Evolutionary conservation across 768 basidiomycete genomes (phyloP), one percentile per base, ranked within the genome.

Genomic region (Cystobasidium tubakii): DNA sequence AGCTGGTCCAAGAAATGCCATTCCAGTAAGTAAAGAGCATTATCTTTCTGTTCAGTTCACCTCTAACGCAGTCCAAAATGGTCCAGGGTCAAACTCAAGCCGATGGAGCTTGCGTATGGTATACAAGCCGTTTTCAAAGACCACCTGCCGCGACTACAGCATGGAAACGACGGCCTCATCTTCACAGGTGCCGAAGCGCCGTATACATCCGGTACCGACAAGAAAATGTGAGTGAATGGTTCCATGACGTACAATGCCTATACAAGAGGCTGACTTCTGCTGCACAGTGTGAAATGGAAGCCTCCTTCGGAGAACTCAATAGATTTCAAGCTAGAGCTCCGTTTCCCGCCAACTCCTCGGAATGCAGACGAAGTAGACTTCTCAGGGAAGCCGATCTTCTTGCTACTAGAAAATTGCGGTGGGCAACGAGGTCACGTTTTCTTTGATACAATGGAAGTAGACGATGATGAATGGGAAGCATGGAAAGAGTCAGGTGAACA

Each of bases 281-380:
- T 25, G 10, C 0, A 13, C 77, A 98, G 95, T 76, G 81, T 99
- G 79, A 99, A 99, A 82, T 99, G 96, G 96, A 99, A 99, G 81
- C 93, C 94, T 0, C 93, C 96, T 0, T 90, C 89, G 1, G 95
- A 98, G 80, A 99, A 99, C 80, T 94, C 93, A 0, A 89, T 98
- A 78, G 96, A 99, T 81, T 98, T 99, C 84, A 92, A 92, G 81
- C 88, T 98, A 33, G 86, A 93, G 62, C 83, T 99, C n/a, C 88
- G 92, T 36, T 99, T 98, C 81, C 93, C 95, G 0, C 87, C 92
- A 0, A 81, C 82, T 1, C 79, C 80, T 19, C 82, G 82, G 27
- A 81, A 88, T 65, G 84, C 86, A 0, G 77, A 82, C 7, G 82
- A 87, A 77, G 90, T 92, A 0, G 92, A 98, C 78, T 89, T 88